Evolutionary conservation across 2,329 filamentous ascomycete genomes (phyloP).

Genomic region (Phialocephala sp.): DNA sequence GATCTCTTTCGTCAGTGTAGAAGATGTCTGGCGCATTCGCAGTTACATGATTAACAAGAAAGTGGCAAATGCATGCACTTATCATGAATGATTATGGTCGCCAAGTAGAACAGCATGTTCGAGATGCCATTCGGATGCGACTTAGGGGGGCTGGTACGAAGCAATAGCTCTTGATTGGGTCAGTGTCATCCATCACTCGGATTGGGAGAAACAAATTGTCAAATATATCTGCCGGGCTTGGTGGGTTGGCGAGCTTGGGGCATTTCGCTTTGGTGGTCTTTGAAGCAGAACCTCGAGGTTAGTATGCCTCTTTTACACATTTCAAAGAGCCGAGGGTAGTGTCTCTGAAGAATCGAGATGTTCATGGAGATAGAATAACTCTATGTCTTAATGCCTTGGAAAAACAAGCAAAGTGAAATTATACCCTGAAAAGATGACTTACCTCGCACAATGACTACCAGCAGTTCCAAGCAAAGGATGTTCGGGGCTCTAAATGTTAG

Average conservation of each 20-base stretch:
- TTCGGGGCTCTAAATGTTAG: neutral
- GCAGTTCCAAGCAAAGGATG: neutral
- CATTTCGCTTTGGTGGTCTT: neutral
- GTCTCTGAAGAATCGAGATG: no score
- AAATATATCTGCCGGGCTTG: neutral
- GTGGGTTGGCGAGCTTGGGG: conserved; percentile 3
- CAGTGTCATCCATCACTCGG: neutral
- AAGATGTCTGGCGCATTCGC: no score
- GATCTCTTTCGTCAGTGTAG: conserved; percentile 34
- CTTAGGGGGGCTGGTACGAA: neutral
- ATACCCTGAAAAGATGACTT: no score
- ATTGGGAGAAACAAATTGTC: neutral
- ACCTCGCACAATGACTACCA: neutral
- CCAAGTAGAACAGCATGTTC: conserved; percentile 54
- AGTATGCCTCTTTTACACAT: no score
- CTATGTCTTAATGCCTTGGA: no score
- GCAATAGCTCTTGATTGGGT: conserved; percentile 1
- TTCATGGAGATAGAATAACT: no score
- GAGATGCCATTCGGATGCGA: conserved; percentile 52
- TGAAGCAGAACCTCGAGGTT: no score
- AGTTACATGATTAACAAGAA: no score
- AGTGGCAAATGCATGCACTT: conserved; percentile 40
- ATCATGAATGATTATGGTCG: conserved; percentile 57
- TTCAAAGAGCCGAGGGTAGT: no score
- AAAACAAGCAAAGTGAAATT: no score